phyloP scores from a whole-genome alignment of 805 yeast genomes.

The Yamadazyma philogaea region DNA sequence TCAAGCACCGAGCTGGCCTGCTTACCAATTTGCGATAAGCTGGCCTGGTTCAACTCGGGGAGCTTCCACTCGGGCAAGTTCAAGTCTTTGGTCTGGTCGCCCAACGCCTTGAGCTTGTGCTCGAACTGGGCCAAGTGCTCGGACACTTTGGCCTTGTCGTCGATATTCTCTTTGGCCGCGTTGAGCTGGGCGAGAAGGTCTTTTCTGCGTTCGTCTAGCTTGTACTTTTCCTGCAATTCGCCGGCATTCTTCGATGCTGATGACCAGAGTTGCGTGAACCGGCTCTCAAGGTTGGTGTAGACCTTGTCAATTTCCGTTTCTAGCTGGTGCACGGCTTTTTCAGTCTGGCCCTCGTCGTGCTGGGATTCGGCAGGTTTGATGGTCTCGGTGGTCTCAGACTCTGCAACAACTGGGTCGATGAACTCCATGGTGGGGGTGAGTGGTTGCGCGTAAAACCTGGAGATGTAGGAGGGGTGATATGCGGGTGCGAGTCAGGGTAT shows the following conservation, averaged over 20 bases:
- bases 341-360: conserved; percentile 40
- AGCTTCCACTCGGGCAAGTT: conserved; percentile 9
- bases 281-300: conserved; percentile 44
- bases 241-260: conserved; percentile 31
- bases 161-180: conserved; percentile 23
- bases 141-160: conserved; percentile 19
- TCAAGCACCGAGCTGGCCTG: conserved; percentile 60
- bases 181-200: conserved; percentile 28
- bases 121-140: conserved; percentile 27
- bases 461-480: background rate
- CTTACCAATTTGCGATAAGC: conserved; percentile 7
- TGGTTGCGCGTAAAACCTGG: conserved; percentile 2
- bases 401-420: conserved; percentile 26
- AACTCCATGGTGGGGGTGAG: conserved; percentile 27
- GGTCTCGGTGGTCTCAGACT: conserved; percentile 12
- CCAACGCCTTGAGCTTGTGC: conserved; percentile 24
- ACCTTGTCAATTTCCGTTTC: conserved; percentile 54
- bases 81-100: conserved; percentile 14
- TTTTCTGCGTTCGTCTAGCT: conserved; percentile 27
- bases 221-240: conserved; percentile 26
- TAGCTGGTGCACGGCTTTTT: conserved; percentile 47
- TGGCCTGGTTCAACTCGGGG: conserved; percentile 21
- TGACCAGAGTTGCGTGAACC: conserved; percentile 32
- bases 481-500: background rate
- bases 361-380: too few relatives aligned